Percentiles rank a stretch among this genome's conserved stretches.
Conservation (phyloP, 208 protist species). For the Crithidia brevicula region DNA sequence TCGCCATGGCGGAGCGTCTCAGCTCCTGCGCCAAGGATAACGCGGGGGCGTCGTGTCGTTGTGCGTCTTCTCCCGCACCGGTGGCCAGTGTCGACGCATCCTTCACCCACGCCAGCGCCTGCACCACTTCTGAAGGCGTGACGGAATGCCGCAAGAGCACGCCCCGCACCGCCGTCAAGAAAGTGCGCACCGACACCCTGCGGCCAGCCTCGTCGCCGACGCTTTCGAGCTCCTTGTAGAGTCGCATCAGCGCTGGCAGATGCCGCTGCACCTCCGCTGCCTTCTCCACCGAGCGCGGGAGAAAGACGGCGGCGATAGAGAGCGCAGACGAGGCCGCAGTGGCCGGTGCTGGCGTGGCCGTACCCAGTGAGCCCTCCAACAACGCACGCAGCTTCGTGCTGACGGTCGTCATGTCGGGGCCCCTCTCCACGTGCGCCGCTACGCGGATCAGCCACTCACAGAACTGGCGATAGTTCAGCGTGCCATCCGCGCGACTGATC, state of each 20-base stretch:
- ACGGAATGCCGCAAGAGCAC: slow-evolving; percentile 7
- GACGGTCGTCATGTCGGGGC: slow-evolving; percentile 32
- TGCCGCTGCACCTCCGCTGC: slow-evolving; percentile 26
- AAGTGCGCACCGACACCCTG: slow-evolving; percentile 24
- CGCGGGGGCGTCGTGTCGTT: background rate
- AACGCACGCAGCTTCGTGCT: slow-evolving; percentile 53
- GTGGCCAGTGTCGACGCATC: background rate
- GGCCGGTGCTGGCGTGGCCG: background rate
- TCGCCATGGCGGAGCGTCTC: slow-evolving; percentile 9
- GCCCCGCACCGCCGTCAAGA: slow-evolving; percentile 14
- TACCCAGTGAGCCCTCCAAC: slow-evolving; percentile 42
- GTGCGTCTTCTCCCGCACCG: background rate
- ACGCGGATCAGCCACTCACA: slow-evolving; percentile 81
- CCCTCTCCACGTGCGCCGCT: slow-evolving; percentile 50
- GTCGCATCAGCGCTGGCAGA: slow-evolving; percentile 26
- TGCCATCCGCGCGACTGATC: slow-evolving; percentile 46
- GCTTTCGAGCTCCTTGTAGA: slow-evolving; percentile 34
- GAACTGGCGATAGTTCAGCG: slow-evolving; percentile 84
- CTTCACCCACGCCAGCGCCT: slow-evolving; percentile 28
- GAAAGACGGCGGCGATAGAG: slow-evolving; percentile 23
- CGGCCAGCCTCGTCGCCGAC: slow-evolving; percentile 16
- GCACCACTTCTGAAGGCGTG: slow-evolving; percentile 14
- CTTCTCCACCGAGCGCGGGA: slow-evolving; percentile 48
- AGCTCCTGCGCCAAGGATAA: slow-evolving; percentile 22
- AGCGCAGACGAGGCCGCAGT: background rate